A percentile compares a stretch with the other conserved stretches of the same genome.
phyloP scores from a whole-genome alignment of 495 filamentous ascomycete genomes.

The Sordaria brevicollis region DNA sequence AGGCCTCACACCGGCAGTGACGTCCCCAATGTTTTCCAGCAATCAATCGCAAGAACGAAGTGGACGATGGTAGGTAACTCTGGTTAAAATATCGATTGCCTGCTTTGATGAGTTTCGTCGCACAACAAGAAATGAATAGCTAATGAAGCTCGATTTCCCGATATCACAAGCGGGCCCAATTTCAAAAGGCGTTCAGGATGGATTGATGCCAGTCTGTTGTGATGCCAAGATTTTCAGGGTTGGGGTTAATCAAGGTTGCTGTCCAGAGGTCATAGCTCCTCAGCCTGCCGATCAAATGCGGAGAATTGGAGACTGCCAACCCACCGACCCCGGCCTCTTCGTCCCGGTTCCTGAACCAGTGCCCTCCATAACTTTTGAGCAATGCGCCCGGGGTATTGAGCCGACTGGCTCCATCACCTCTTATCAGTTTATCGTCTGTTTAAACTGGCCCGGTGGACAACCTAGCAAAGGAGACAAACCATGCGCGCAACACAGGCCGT shows the following conservation, averaged over 20 bases:
- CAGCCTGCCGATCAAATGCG: background rate
- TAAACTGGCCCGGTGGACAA: background rate
- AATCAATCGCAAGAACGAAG: no score
- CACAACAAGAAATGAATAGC: no score
- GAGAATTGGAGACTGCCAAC: background rate
- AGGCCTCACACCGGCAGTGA: no score
- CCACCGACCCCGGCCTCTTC: background rate
- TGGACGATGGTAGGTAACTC: no score
- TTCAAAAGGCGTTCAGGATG: no score
- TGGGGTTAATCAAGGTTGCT: background rate
- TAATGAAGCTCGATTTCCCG: no score
- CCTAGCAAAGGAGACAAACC: background rate
- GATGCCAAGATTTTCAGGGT: background rate
- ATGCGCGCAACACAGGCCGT: slow-evolving; percentile 34
- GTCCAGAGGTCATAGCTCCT: background rate
- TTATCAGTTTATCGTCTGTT: background rate
- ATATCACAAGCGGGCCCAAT: no score
- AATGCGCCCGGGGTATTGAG: slow-evolving; percentile 7
- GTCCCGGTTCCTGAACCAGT: background rate
- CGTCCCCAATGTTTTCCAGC: no score
- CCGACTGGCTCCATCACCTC: slow-evolving; percentile 9
- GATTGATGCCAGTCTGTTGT: no score
- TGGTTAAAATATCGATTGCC: no score
- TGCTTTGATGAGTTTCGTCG: no score
- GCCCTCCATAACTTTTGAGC: background rate